These are phyloP conservation scores for Dactylella cylindrospora DNA, from an alignment of 2,329 filamentous ascomycete species.

Conservation along the genomic window DNA sequence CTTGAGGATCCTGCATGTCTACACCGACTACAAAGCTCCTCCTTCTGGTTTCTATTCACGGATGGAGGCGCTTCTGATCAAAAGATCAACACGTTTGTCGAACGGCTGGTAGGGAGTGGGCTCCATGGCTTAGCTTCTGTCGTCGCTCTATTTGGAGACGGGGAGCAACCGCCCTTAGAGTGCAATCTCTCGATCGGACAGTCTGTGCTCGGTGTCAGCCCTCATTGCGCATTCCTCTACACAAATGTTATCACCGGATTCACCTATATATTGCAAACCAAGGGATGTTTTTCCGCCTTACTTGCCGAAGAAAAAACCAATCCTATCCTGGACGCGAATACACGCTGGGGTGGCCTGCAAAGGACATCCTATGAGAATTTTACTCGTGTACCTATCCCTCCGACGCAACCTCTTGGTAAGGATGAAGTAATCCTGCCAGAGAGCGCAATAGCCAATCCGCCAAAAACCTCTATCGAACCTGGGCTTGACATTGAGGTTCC, in stretches of 20 bases:
- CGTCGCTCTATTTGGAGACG: background rate
- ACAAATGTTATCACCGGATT: background rate
- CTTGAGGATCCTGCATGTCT: background rate
- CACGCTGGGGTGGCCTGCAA: background rate
- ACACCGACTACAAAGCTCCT: background rate
- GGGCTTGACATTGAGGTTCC: background rate
- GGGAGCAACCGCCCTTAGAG: background rate
- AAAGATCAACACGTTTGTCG: background rate
- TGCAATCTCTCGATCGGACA: background rate
- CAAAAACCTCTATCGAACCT: background rate
- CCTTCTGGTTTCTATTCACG: constrained; percentile 1
- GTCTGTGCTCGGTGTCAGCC: background rate
- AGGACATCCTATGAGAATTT: background rate
- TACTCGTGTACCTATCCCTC: background rate
- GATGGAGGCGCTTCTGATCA: background rate
- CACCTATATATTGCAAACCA: background rate
- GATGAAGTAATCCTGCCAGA: background rate
- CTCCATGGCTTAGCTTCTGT: background rate
- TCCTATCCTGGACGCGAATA: constrained; percentile 1
- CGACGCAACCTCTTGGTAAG: background rate
- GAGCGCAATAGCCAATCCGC: background rate
- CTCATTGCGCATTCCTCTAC: background rate
- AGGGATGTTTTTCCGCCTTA: constrained; percentile 1
- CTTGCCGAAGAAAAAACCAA: background rate
- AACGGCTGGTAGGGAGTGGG: background rate